Evolutionary conservation across 306 rosid species (phyloP).

Genomic region (Begonia fuchsioides): DNA sequence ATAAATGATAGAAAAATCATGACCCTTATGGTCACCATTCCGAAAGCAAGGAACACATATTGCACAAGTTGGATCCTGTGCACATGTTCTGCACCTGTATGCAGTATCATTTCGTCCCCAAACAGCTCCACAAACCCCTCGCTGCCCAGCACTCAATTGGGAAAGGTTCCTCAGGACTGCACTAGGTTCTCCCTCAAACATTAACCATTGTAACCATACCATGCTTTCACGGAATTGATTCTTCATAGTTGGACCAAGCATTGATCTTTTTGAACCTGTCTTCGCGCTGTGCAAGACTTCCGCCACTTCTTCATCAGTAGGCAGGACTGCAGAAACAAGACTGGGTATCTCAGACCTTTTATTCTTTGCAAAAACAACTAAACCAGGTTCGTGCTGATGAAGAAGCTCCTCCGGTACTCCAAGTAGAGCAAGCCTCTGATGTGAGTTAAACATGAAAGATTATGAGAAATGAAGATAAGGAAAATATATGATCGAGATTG

Average conservation of each 20-base stretch:
- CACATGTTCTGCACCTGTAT: constrained; percentile 81
- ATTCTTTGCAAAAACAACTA: constrained; percentile 47
- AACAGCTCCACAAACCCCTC: constrained; percentile 90
- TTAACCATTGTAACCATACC: constrained; percentile 88
- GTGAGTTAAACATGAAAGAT: constrained; percentile 7
- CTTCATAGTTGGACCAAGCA: constrained; percentile 20
- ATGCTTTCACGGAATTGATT: constrained; percentile 40
- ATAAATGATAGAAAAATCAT: constrained; percentile 69
- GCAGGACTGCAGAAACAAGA: constrained; percentile 54
- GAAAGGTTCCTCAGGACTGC: constrained; percentile 35
- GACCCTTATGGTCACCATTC: constrained; percentile 71
- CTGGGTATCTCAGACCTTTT: constrained; percentile 27
- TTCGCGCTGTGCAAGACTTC: constrained; percentile 30
- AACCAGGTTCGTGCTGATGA: constrained; percentile 29
- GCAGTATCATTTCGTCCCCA: constrained; percentile 84
- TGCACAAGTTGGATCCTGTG: constrained; percentile 84
- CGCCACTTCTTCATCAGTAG: constrained; percentile 44
- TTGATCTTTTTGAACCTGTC: constrained; percentile 15
- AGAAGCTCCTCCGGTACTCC: constrained; percentile 60
- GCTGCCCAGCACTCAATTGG: constrained; percentile 49
- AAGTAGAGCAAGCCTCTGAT: constrained; percentile 54
- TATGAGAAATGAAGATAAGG: constrained; percentile 9
- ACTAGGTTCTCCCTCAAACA: constrained; percentile 74
- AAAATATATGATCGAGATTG: background rate
- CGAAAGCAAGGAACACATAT: constrained; percentile 94